phyloP scores from a whole-genome alignment of 2,329 filamentous ascomycete species.

The Dendrostoma leiphaemia region DNA sequence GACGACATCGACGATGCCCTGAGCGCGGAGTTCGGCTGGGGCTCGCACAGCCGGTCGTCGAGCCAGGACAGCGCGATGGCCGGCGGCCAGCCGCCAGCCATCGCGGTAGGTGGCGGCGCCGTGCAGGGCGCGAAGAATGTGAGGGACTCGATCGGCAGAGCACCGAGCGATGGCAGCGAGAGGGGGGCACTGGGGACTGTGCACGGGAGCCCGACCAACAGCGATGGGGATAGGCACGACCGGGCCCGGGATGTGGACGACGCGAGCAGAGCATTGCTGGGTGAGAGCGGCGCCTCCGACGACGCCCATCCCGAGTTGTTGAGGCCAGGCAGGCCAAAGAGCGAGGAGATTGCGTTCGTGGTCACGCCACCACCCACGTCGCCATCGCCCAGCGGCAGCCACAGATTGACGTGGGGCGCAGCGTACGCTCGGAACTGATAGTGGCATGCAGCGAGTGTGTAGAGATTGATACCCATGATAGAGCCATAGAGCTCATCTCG shows the following conservation, averaged over 20 bases:
- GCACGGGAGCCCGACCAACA: background rate
- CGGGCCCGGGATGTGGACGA: constrained; percentile 8
- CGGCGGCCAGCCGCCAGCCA: constrained; percentile 20
- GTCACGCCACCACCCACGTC: constrained; percentile 16
- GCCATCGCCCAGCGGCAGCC: background rate
- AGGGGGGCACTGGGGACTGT: constrained; percentile 10
- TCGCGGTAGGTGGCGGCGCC: constrained; percentile 21
- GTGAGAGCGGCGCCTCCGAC: background rate
- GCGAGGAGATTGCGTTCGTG: constrained; percentile 16
- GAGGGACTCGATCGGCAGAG: constrained; percentile 18
- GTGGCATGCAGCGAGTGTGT: background rate
- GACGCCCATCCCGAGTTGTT: constrained; percentile 1
- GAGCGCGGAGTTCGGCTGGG: constrained; percentile 33
- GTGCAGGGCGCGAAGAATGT: constrained; percentile 18
- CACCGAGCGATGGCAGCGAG: constrained; percentile 24
- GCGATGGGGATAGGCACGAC: background rate
- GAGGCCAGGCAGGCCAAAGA: constrained; percentile 13
- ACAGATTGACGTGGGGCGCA: constrained; percentile 1
- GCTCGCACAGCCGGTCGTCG: constrained; percentile 16
- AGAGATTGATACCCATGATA: constrained; percentile 2
- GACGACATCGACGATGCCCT: constrained; percentile 31
- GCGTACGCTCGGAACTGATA: background rate
- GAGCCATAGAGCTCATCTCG: background rate
- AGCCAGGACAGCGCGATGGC: constrained; percentile 26
- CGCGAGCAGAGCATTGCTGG: constrained; percentile 10